Evolutionary conservation across 2,329 filamentous ascomycete species (phyloP).

Genomic region (Mycocentrospora acerina): DNA sequence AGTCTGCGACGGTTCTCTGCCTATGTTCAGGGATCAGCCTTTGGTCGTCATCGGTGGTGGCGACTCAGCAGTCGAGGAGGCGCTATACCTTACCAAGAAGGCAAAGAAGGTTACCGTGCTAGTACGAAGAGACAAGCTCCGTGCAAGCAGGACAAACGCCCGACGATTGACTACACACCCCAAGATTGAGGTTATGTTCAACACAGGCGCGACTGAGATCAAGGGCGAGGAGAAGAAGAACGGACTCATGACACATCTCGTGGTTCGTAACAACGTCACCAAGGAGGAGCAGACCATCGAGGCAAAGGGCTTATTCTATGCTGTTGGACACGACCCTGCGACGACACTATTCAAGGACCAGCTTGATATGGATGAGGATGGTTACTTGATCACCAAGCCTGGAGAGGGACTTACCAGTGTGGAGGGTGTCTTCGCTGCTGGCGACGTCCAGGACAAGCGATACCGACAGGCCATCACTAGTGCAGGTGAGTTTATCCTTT

Average conservation of each 20-base stretch:
- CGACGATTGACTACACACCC: slow-evolving; percentile 77
- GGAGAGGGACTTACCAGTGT: slow-evolving; percentile 87
- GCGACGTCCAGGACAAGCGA: slow-evolving; percentile 97
- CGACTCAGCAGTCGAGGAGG: slow-evolving; percentile 96
- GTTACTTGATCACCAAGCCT: slow-evolving; percentile 85
- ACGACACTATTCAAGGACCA: slow-evolving; percentile 89
- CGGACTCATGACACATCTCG: slow-evolving; percentile 84
- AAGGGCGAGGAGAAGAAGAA: slow-evolving; percentile 73
- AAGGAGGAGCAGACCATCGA: slow-evolving; percentile 80
- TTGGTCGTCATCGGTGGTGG: slow-evolving; percentile 95
- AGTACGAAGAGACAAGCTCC: slow-evolving; percentile 81
- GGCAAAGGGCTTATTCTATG: slow-evolving; percentile 94
- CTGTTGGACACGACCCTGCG: slow-evolving; percentile 93
- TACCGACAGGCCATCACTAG: slow-evolving; percentile 98
- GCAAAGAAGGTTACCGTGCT: slow-evolving; percentile 92
- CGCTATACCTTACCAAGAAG: slow-evolving; percentile 97
- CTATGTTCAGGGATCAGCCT: slow-evolving; percentile 96
- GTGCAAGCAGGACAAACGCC: slow-evolving; percentile 91
- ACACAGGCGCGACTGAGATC: slow-evolving; percentile 78
- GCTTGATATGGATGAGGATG: slow-evolving; percentile 82
- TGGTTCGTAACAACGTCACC: slow-evolving; percentile 75
- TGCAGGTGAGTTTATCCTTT: slow-evolving; percentile 67
- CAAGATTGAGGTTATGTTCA: slow-evolving; percentile 89
- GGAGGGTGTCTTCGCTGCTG: slow-evolving; percentile 91
- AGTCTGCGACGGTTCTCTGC: slow-evolving; percentile 94